These are phyloP conservation scores for Pythium brachiatum DNA, from an alignment of 352 stramenopile species.

Conservation along the genomic window DNA sequence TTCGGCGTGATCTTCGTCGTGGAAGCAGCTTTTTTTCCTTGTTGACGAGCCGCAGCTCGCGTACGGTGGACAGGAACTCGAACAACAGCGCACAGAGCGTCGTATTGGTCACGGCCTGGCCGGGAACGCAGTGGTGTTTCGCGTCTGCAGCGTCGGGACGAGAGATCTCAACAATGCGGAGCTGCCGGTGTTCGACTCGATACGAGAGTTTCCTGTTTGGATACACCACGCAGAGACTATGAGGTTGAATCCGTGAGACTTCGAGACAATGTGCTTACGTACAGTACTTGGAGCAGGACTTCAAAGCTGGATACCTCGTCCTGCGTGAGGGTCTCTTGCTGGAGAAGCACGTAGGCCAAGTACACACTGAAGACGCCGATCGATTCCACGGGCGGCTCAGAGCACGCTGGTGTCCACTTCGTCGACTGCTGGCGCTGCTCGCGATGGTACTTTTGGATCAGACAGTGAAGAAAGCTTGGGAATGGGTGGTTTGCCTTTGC, in stretches of 20 bases:
- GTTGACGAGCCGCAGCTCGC: constrained; percentile 73
- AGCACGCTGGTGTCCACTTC: constrained; percentile 49
- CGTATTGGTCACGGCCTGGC: constrained; percentile 14
- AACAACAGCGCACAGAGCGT: constrained; percentile 26
- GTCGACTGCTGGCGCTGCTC: constrained; percentile 54
- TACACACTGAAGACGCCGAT: constrained; percentile 80
- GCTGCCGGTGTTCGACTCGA: constrained; percentile 14
- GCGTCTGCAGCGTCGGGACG: neutral
- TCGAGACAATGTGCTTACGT: constrained; percentile 27
- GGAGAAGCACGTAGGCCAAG: constrained; percentile 60
- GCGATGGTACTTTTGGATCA: constrained; percentile 86
- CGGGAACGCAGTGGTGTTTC: neutral
- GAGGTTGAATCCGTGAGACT: neutral
- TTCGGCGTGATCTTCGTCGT: neutral
- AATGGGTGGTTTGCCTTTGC: constrained; percentile 76
- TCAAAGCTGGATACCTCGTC: constrained; percentile 66
- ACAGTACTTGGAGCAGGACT: constrained; percentile 83
- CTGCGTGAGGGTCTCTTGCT: constrained; percentile 51
- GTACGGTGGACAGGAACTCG: constrained; percentile 76
- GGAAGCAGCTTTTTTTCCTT: constrained; percentile 71
- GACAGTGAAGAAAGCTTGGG: constrained; percentile 61
- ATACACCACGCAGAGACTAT: neutral
- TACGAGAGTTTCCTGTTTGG: constrained; percentile 22
- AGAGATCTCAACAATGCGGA: constrained; percentile 22
- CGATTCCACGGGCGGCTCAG: constrained; percentile 72